Percentiles rank a stretch among this genome's conserved stretches.
Conservation (phyloP, 805 yeast species). For the Tetrapisispora nanseiensis region DNA sequence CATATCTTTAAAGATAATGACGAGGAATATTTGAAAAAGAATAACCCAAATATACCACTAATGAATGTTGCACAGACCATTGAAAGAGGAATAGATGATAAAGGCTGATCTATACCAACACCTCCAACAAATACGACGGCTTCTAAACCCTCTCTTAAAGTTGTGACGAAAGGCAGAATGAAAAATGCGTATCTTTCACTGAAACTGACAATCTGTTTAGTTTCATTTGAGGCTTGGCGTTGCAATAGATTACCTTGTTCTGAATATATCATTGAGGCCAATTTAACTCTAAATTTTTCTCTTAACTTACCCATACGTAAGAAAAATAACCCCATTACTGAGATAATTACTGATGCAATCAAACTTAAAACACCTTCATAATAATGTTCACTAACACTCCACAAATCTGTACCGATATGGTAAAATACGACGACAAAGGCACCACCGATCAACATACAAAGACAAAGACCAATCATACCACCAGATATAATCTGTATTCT, state of each 20-base stretch:
- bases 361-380: slow-evolving; percentile 85
- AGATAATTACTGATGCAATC: slow-evolving; percentile 66
- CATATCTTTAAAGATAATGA: slow-evolving; percentile 68
- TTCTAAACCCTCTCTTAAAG: slow-evolving; percentile 82
- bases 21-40: slow-evolving; percentile 70
- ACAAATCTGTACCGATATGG: slow-evolving; percentile 68
- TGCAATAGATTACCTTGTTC: slow-evolving; percentile 14
- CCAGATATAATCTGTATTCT: slow-evolving; percentile 76
- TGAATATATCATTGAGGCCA: slow-evolving; percentile 36
- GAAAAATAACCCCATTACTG: slow-evolving; percentile 79
- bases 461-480: slow-evolving; percentile 55
- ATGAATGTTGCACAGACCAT: slow-evolving; percentile 45
- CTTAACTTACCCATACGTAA: slow-evolving; percentile 72
- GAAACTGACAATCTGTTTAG: slow-evolving; percentile 28
- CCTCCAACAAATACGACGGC: slow-evolving; percentile 91
- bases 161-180: slow-evolving; percentile 73
- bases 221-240: slow-evolving; percentile 12
- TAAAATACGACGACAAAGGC: slow-evolving; percentile 63
- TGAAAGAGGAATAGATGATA: slow-evolving; percentile 55
- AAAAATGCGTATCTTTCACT: slow-evolving; percentile 60
- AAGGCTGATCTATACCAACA: slow-evolving; percentile 64
- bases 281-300: slow-evolving; percentile 66
- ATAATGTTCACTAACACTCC: slow-evolving; percentile 80
- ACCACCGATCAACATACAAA: slow-evolving; percentile 68
- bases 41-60: slow-evolving; percentile 56